phyloP scores from a whole-genome alignment of 2,329 filamentous ascomycete genomes.

The Fusarium succisae region DNA sequence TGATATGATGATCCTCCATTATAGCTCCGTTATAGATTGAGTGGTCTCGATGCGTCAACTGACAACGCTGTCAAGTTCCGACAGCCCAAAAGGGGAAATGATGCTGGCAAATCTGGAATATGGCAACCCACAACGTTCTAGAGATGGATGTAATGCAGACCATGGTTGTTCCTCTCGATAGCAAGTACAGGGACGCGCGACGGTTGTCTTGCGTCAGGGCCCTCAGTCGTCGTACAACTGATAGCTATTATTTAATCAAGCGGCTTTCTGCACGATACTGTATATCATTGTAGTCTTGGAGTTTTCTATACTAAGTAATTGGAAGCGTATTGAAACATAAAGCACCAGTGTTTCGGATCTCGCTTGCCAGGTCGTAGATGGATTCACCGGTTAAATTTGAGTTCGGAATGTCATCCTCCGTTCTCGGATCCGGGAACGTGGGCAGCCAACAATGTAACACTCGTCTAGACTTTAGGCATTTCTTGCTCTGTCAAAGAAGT shows the following conservation, averaged over 20 bases:
- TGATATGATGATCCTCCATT: not conserved
- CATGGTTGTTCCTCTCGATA: not conserved
- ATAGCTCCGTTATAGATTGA: not conserved
- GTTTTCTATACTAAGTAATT: accelerated
- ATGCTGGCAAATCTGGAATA: no score
- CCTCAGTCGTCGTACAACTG: not conserved
- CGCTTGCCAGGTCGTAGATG: not conserved
- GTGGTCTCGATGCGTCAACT: not conserved
- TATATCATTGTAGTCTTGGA: no score
- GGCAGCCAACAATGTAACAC: not conserved
- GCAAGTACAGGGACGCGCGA: not conserved
- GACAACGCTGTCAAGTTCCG: not conserved
- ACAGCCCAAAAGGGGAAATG: not conserved
- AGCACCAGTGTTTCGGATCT: not conserved
- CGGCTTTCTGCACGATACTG: accelerated
- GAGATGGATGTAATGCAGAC: accelerated
- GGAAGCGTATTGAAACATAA: accelerated
- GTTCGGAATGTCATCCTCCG: not conserved
- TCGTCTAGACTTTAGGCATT: not conserved
- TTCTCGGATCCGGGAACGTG: not conserved
- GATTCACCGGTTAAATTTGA: not conserved
- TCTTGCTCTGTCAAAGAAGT: not conserved
- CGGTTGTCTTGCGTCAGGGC: no score
- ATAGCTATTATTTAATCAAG: accelerated
- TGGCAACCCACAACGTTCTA: not conserved